Percentiles rank a stretch among this genome's conserved stretches.
These are phyloP conservation scores for Pisolithus microcarpus DNA, from an alignment of 768 basidiomycete genomes.

Conservation along the genomic window DNA sequence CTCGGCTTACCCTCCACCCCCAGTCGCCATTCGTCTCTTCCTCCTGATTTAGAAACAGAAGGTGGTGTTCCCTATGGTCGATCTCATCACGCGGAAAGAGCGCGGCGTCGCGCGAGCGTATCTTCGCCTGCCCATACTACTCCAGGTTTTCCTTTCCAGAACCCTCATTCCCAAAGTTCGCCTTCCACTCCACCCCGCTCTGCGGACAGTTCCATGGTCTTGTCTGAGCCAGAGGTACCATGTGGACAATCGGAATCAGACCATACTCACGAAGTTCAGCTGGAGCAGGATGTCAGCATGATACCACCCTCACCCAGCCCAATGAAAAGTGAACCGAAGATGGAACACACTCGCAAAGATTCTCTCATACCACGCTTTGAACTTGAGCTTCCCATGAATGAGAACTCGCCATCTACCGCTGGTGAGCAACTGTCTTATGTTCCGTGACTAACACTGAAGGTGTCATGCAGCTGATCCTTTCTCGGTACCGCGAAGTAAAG, in stretches of 20 bases:
- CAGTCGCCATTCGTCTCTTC: conserved; percentile 36
- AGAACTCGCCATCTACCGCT: conserved; percentile 15
- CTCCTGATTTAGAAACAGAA: conserved; percentile 52
- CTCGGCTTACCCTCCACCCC: conserved; percentile 25
- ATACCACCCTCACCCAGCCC: conserved; percentile 47
- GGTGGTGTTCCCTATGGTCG: conserved; percentile 59
- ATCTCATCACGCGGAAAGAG: conserved; percentile 53
- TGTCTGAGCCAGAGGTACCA: conserved; percentile 14
- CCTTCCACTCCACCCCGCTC: conserved; percentile 19
- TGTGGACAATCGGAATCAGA: conserved; percentile 36
- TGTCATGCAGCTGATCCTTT: conserved; percentile 17
- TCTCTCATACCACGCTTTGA: conserved; percentile 31
- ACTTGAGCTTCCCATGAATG: conserved; percentile 10
- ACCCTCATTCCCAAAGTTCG: conserved; percentile 11
- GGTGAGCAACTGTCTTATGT: conserved; percentile 9
- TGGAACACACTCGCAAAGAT: conserved; percentile 20
- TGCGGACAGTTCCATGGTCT: conserved; percentile 18
- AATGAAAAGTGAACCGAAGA: conserved; percentile 19
- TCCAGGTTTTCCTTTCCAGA: conserved; percentile 32
- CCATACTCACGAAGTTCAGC: conserved; percentile 25
- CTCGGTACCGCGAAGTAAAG: conserved; percentile 14
- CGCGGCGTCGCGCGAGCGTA: conserved; percentile 26
- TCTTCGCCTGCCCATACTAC: conserved; percentile 25
- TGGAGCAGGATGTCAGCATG: conserved; percentile 36
- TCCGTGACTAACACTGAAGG: conserved; percentile 7